phyloP scores from a whole-genome alignment of 345 rosid genomes.

The Gossypium australe region DNA sequence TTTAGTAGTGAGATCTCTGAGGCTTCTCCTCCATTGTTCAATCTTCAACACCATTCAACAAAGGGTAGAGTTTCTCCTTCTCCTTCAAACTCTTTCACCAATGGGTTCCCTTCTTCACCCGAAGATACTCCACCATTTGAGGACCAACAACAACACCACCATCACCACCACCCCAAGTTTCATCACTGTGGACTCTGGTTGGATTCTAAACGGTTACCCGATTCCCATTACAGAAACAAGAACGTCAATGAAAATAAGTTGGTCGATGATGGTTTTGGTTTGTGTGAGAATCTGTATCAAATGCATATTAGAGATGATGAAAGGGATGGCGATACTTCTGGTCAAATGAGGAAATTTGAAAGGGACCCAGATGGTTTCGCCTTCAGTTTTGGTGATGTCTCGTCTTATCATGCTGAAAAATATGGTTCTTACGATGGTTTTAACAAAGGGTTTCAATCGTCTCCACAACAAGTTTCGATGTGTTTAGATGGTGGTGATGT shows the following conservation, averaged over 20 bases:
- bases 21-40: constrained; percentile 20
- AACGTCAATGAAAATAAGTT: constrained; percentile 13
- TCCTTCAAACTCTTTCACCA: constrained; percentile 33
- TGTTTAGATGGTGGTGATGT: constrained; percentile 19
- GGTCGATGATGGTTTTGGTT: constrained; percentile 24
- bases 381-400: constrained; percentile 26
- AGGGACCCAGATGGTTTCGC: constrained; percentile 25
- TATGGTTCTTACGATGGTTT: constrained; percentile 24
- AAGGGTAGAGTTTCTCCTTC: constrained; percentile 21
- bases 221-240: constrained; percentile 12
- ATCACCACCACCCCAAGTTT: neutral
- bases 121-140: constrained; percentile 27
- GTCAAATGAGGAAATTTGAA: constrained; percentile 29
- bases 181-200: constrained; percentile 28
- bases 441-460: constrained; percentile 24
- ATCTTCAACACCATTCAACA: constrained; percentile 25
- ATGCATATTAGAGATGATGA: constrained; percentile 44
- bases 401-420: constrained; percentile 19
- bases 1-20: constrained; percentile 22
- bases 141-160: constrained; percentile 8
- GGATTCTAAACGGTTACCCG: constrained; percentile 24
- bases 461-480: constrained; percentile 16
- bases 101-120: constrained; percentile 30
- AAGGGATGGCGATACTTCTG: constrained; percentile 13
- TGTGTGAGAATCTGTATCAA: constrained; percentile 33